phyloP scores from a whole-genome alignment of 768 basidiomycete genomes.

The Pholiota conissans region DNA sequence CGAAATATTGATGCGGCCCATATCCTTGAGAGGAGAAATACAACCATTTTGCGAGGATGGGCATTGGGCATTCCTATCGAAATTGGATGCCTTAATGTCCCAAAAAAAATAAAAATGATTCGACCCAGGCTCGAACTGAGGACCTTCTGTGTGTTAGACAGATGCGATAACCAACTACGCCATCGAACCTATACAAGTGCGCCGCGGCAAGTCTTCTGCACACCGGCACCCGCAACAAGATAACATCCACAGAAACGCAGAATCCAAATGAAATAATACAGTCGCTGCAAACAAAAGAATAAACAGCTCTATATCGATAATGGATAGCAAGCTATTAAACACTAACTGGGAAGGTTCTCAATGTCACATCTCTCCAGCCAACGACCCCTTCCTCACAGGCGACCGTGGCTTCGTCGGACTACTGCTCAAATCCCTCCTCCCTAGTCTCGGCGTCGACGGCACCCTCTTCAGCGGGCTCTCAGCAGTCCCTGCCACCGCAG shows the following conservation, averaged over 20 bases:
- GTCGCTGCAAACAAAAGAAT: too few species aligned
- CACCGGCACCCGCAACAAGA: neutral
- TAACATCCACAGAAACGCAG: too few species aligned
- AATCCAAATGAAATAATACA: too few species aligned
- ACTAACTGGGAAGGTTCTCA: too few species aligned
- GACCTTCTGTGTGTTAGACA: conserved; percentile 84
- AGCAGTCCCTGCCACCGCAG: neutral
- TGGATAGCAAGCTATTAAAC: too few species aligned
- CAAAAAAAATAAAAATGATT: conserved; percentile 28
- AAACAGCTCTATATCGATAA: too few species aligned
- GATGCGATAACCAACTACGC: conserved; percentile 86
- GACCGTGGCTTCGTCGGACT: conserved; percentile 16
- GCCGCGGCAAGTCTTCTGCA: neutral
- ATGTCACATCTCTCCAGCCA: conserved; percentile 6
- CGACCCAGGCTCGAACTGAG: conserved; percentile 70
- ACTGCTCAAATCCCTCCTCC: neutral
- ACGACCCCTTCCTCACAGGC: conserved; percentile 12
- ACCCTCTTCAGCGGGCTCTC: neutral
- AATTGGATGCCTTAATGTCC: too few species aligned
- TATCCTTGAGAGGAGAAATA: too few species aligned
- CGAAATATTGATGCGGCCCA: too few species aligned
- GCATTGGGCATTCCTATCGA: too few species aligned
- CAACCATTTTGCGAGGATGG: too few species aligned
- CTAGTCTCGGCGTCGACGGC: conserved; percentile 13
- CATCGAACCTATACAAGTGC: conserved; percentile 58